Conservation (phyloP, 2,329 filamentous ascomycete genomes). For the Davidsoniella neocaledoniae region DNA sequence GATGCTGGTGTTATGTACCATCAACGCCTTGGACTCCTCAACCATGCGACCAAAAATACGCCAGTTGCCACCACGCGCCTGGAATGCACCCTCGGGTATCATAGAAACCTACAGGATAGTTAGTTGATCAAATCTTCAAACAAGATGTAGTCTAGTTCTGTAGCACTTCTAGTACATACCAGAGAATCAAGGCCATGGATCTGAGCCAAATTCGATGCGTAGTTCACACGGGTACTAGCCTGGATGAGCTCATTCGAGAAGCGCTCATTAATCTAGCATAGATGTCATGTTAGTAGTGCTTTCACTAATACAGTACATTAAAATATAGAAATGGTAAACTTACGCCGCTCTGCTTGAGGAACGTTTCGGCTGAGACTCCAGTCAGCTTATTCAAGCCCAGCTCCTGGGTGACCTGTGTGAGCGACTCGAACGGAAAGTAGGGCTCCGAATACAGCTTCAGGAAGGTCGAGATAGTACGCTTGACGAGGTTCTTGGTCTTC, state of each 20-base stretch:
- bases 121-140: neutral
- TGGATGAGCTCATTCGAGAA: constrained; percentile 77
- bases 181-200: constrained; percentile 85
- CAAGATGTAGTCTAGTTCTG: neutral
- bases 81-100: constrained; percentile 68
- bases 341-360: constrained; percentile 47
- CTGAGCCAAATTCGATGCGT: constrained; percentile 69
- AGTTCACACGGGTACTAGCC: constrained; percentile 83
- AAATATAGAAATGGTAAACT: neutral
- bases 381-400: constrained; percentile 52
- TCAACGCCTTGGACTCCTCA: constrained; percentile 38
- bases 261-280: constrained; percentile 34
- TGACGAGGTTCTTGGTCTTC: constrained; percentile 54
- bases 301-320: neutral
- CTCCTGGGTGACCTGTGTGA: constrained; percentile 51
- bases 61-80: constrained; percentile 80
- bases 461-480: constrained; percentile 54
- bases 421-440: constrained; percentile 65
- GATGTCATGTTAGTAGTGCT: neutral
- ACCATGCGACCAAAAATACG: constrained; percentile 80
- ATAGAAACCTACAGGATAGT: constrained; percentile 48
- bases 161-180: constrained; percentile 23
- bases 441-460: constrained; percentile 65
- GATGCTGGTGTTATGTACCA: constrained; percentile 54
- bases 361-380: constrained; percentile 54